Percentiles rank a stretch among this genome's conserved stretches.
Evolutionary conservation across 2,329 filamentous ascomycete genomes (phyloP).

Genomic region (Colletotrichum orchidophilum): DNA sequence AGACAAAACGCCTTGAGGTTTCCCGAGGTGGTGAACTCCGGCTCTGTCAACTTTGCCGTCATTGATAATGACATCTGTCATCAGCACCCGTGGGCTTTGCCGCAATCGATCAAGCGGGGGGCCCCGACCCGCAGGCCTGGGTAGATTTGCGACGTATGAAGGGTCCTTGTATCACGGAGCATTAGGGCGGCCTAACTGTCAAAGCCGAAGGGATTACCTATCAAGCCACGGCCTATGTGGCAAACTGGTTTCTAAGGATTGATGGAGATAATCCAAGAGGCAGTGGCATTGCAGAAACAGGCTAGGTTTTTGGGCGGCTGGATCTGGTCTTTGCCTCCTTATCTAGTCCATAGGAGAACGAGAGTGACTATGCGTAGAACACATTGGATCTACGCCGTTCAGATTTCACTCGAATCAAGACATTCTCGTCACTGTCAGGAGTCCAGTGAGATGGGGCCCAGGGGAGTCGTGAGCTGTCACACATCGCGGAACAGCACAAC

Average conservation of each 20-base stretch:
- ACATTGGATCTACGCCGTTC: not conserved
- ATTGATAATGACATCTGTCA: not conserved
- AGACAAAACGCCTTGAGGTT: not conserved
- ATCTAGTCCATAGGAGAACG: too few species aligned
- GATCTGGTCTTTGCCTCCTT: too few species aligned
- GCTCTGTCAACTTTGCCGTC: not conserved
- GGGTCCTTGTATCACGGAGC: constrained; percentile 21
- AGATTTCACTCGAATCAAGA: not conserved
- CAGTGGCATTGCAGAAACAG: not conserved
- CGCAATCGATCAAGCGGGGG: not conserved
- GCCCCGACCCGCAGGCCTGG: not conserved
- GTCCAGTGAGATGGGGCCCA: not conserved
- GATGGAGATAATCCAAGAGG: not conserved
- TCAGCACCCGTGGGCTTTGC: not conserved
- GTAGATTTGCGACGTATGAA: constrained; percentile 16
- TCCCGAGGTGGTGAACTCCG: not conserved
- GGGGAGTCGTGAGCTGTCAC: not conserved
- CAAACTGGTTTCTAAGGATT: not conserved
- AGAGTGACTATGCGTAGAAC: not conserved
- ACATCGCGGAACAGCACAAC: not conserved
- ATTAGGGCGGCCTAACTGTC: not conserved
- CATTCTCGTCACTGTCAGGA: not conserved
- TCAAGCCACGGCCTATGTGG: constrained; percentile 8
- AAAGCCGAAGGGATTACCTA: not conserved
- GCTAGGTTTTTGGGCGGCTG: too few species aligned